Percentiles rank a stretch among this genome's conserved stretches.
phyloP scores from a whole-genome alignment of 192 early-diverging fungal species.

The Entrophospora sp. region DNA sequence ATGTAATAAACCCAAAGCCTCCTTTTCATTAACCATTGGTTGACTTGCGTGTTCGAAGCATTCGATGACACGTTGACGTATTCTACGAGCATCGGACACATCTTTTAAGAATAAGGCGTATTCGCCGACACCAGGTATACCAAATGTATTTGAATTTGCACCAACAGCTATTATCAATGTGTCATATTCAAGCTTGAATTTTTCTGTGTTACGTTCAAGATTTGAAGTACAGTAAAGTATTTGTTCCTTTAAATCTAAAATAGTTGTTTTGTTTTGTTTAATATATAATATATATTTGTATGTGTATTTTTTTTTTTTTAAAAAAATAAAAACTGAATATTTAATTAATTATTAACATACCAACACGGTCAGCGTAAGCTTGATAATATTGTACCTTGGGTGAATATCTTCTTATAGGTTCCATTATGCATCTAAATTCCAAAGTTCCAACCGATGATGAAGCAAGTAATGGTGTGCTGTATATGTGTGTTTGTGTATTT shows the following conservation, averaged over 20 bases:
- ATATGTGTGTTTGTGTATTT: slow-evolving; percentile 69
- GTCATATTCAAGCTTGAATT: slow-evolving; percentile 61
- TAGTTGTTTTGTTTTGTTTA: not conserved
- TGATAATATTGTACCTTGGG: slow-evolving; percentile 57
- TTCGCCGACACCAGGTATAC: slow-evolving; percentile 75
- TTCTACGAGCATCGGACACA: slow-evolving; percentile 73
- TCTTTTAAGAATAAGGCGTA: slow-evolving; percentile 82
- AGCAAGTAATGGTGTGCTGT: slow-evolving; percentile 72
- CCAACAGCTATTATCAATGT: slow-evolving; percentile 77
- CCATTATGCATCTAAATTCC: slow-evolving; percentile 79
- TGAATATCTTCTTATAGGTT: slow-evolving; percentile 59
- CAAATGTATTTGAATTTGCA: slow-evolving; percentile 75
- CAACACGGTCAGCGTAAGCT: slow-evolving; percentile 47
- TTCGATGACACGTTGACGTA: slow-evolving; percentile 70
- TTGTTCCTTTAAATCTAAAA: slow-evolving; percentile 32
- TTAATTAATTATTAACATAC: slow-evolving; percentile 21
- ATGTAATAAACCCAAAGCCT: slow-evolving; percentile 59
- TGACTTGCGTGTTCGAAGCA: slow-evolving; percentile 72
- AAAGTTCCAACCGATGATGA: slow-evolving; percentile 78
- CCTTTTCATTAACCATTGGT: slow-evolving; percentile 49
- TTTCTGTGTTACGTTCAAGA: slow-evolving; percentile 24
- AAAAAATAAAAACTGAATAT: too few species aligned
- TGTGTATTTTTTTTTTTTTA: not conserved
- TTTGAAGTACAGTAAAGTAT: slow-evolving; percentile 33
- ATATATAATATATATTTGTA: not conserved